These are phyloP conservation scores for Physaria fendleri DNA, from an alignment of 345 rosid species.

Conservation along the genomic window DNA sequence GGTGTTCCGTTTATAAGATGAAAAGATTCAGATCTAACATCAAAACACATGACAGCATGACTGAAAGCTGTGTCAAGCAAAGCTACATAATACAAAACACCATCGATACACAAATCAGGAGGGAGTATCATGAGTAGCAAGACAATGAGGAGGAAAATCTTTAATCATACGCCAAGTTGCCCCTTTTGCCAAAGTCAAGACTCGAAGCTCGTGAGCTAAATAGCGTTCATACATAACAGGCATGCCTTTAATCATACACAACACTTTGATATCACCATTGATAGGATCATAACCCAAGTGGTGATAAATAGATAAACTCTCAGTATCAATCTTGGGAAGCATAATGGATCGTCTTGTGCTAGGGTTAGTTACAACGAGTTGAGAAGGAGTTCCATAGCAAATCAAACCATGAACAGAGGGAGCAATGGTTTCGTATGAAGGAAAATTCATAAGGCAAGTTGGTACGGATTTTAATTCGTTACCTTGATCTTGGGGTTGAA, in stretches of 20 bases:
- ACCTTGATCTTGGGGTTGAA: neutral
- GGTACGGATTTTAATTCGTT: neutral
- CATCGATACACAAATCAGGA: conserved; percentile 3
- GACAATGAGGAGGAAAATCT: conserved; percentile 11
- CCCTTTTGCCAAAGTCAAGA: neutral
- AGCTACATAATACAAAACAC: conserved; percentile 8
- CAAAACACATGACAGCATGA: conserved; percentile 2
- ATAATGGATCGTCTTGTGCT: neutral
- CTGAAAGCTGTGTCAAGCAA: neutral
- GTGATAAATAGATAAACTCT: neutral
- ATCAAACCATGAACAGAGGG: conserved; percentile 14
- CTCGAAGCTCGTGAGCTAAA: neutral
- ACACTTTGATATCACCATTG: conserved; percentile 11
- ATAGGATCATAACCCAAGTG: conserved; percentile 19
- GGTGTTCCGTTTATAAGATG: neutral
- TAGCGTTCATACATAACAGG: neutral
- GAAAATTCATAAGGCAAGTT: conserved; percentile 1
- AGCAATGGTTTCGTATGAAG: neutral
- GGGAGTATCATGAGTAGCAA: neutral
- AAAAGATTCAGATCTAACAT: conserved; percentile 7
- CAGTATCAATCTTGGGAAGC: neutral
- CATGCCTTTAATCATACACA: conserved; percentile 1
- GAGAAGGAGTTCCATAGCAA: conserved; percentile 5
- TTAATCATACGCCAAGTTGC: neutral
- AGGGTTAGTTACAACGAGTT: conserved; percentile 7